A percentile compares a stretch with the other conserved stretches of the same genome.
phyloP scores from a whole-genome alignment of 2,329 filamentous ascomycete species.

The Colletotrichum sp. region DNA sequence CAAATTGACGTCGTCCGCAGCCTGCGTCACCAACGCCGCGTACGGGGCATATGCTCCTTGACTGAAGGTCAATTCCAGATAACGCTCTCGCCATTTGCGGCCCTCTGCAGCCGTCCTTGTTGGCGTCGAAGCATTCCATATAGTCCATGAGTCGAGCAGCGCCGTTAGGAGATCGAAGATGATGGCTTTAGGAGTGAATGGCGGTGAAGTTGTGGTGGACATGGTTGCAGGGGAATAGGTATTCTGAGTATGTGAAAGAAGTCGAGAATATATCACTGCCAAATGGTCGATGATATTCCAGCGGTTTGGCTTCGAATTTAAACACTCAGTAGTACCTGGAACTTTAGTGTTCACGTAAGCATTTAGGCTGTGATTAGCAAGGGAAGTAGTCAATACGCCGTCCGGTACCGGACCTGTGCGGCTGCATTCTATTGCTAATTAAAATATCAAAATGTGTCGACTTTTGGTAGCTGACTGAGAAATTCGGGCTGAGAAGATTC shows the following conservation, averaged over 20 bases:
- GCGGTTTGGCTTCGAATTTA: not conserved
- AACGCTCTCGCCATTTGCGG: not conserved
- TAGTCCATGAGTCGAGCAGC: not conserved
- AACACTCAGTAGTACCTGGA: rapidly evolving
- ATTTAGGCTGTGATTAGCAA: not conserved
- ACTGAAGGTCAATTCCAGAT: not conserved
- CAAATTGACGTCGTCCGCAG: not conserved
- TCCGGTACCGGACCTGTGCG: not conserved
- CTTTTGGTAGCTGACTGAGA: not conserved
- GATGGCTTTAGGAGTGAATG: not conserved
- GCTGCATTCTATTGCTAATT: not conserved
- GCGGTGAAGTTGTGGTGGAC: not conserved
- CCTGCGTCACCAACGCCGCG: not conserved
- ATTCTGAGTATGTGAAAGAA: not conserved
- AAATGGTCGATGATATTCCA: not conserved
- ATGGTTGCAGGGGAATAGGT: not conserved
- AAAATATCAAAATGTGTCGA: too few species aligned
- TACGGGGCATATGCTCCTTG: not conserved
- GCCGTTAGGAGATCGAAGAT: not conserved
- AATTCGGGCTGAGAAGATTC: not conserved
- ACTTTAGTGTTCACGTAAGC: not conserved
- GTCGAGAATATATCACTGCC: not conserved
- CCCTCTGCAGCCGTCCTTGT: not conserved
- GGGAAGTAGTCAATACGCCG: not conserved
- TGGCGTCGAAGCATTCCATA: not conserved